These are phyloP conservation scores for Exophiala mesophila DNA, from an alignment of 2,329 filamentous ascomycete species.

Conservation along the genomic window DNA sequence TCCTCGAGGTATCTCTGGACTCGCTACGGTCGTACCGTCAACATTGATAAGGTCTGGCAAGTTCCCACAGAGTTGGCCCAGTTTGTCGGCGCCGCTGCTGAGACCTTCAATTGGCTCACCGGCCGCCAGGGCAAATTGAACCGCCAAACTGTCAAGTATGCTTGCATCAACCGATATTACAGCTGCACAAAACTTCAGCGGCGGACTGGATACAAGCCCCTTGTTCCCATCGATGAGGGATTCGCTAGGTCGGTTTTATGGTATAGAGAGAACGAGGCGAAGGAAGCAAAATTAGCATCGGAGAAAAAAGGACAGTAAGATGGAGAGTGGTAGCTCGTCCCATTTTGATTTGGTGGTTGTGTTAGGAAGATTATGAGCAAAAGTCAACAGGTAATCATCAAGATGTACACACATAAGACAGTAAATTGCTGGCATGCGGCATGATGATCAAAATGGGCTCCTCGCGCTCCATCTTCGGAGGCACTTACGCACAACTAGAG, in stretches of 20 bases:
- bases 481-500: too few relatives aligned
- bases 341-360: too few relatives aligned
- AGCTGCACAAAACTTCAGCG: constrained; percentile 44
- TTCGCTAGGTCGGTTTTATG: constrained; percentile 39
- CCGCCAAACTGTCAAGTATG: constrained; percentile 42
- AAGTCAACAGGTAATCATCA: too few relatives aligned
- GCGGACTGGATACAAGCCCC: constrained; percentile 42
- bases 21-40: constrained; percentile 40
- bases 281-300: constrained; percentile 31
- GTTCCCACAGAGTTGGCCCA: constrained; percentile 38
- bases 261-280: constrained; percentile 29
- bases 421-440: too few relatives aligned
- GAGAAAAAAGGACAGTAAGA: constrained; percentile 41
- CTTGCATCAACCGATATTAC: constrained; percentile 46
- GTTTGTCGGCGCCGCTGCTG: constrained; percentile 38
- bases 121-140: constrained; percentile 45
- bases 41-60: constrained; percentile 38
- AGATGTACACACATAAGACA: too few relatives aligned
- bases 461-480: too few relatives aligned
- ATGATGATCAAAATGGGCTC: too few relatives aligned
- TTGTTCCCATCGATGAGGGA: constrained; percentile 43
- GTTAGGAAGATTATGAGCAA: too few relatives aligned
- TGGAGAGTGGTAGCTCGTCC: too few relatives aligned
- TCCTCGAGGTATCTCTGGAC: constrained; percentile 75
- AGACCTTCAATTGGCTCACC: constrained; percentile 39